Evolutionary conservation across 192 early-diverging fungal species (phyloP), one percentile per base, ranked within the genome.

Genomic region (Funneliformis mosseae): DNA sequence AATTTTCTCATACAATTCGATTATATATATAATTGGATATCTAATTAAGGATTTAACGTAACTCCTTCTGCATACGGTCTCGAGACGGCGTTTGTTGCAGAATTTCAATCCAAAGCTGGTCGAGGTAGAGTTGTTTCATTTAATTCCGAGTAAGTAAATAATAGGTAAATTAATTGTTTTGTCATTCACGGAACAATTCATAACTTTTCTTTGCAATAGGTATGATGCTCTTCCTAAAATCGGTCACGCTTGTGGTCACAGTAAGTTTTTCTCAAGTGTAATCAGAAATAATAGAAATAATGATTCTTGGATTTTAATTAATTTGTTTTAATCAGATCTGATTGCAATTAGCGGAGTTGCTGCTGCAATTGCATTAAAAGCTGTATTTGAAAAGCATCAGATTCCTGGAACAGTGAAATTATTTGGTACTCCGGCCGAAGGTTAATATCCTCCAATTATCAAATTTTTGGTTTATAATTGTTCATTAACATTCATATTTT

Each of bases 391-490:
- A 79, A 84, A 84, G 61, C 68, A 50, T 23, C 77, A 62, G 2
- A 77, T 92, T 59, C 79, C 85, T 66, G 94, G 91, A n/a, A 87
- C 86, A 9, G 86, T 95, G 38, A 87, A 87, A 68, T 74, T 96
- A 68, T 92, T 91, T 80, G 95, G 94, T 28, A 93, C 93, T 9
- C 94, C 95, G 10, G 93, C 92, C 10, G 93, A 95, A 84, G 88
- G 87, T 82, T 38, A 11, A 60, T 69, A 16, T 73, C 9, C 33
- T 33, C 33, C 33, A 33, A 33, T 33, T 33, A 3, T 33, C 33
- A 33, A 33, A 33, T 33, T 3, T 33, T 33, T 33, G 0, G 33
- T 2, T 33, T 33, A 2, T 33, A 33, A 70, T 70, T n/a, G 7
- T 41, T 8, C n/a, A 63, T n/a, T n/a, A n/a, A n/a, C n/a, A 33